A percentile compares a stretch with the other conserved stretches of the same genome.
Conservation (phyloP, 116 monocot species). For the Papilionanthe hybrid region DNA sequence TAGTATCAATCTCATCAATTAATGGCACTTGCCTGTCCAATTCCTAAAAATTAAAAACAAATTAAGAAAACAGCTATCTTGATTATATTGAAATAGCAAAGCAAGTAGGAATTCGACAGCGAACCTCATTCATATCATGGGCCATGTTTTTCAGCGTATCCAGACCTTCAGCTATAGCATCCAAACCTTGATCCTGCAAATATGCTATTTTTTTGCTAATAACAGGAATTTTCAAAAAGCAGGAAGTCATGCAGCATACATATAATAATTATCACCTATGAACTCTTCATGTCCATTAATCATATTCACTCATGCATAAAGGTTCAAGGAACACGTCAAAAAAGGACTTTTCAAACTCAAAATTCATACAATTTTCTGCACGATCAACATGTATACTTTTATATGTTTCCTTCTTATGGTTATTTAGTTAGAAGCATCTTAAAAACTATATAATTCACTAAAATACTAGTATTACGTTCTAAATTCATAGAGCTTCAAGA, state of each 20-base stretch:
- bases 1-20: conserved; percentile 96
- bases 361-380: background rate
- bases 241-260: background rate
- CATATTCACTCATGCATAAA: background rate
- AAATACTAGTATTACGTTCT: background rate
- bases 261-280: background rate
- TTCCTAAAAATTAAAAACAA: conserved; percentile 47
- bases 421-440: background rate
- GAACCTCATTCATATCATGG: conserved; percentile 97
- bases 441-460: background rate
- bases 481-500: background rate
- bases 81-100: background rate
- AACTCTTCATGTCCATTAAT: background rate
- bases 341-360: background rate
- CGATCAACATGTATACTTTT: background rate
- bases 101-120: background rate
- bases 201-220: background rate
- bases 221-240: background rate
- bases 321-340: background rate
- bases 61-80: conserved; percentile 4
- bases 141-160: conserved; percentile 99
- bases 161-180: conserved; percentile 89
- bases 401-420: background rate
- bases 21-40: conserved; percentile 98
- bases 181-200: conserved; percentile 97